These are phyloP conservation scores for Cymbidium sinense DNA, from an alignment of 106 monocot genomes.

Conservation along the genomic window DNA sequence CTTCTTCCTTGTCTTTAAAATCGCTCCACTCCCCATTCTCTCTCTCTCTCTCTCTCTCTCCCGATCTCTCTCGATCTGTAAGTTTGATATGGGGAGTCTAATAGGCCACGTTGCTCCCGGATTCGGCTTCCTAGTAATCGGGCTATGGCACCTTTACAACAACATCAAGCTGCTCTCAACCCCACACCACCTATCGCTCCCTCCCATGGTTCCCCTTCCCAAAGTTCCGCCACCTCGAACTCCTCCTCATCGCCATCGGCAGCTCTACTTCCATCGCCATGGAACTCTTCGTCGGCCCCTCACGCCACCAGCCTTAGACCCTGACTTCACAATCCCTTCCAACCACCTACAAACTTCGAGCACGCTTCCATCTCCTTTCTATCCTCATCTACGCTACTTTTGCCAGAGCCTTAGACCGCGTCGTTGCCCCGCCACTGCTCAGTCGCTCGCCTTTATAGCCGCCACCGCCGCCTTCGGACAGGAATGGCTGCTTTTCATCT, in stretches of 20 bases:
- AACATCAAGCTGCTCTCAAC: constrained; percentile 31
- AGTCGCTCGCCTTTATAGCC: constrained; percentile 31
- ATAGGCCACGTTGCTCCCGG: constrained; percentile 54
- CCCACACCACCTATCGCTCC: constrained; percentile 31
- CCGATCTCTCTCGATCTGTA: too few relatives aligned
- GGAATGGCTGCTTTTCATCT: constrained; percentile 64
- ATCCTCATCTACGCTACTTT: constrained; percentile 37
- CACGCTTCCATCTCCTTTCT: constrained; percentile 50
- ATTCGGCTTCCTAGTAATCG: constrained; percentile 40
- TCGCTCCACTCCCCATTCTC: too few relatives aligned
- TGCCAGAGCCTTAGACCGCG: constrained; percentile 30
- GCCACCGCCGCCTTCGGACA: constrained; percentile 48
- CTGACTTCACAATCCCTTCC: constrained; percentile 53
- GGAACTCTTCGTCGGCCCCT: constrained; percentile 66
- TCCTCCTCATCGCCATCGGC: constrained; percentile 33
- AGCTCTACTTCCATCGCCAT: constrained; percentile 40
- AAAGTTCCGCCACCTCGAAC: constrained; percentile 26
- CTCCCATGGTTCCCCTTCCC: constrained; percentile 45
- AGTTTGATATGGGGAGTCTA: constrained; percentile 26
- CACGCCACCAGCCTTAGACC: constrained; percentile 38
- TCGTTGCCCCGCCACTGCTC: neutral
- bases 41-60: too few relatives aligned
- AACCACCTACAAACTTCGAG: constrained; percentile 71
- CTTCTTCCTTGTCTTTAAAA: too few relatives aligned
- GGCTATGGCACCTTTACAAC: constrained; percentile 59